These are phyloP conservation scores for Usnea hakonensis DNA, from an alignment of 495 filamentous ascomycete genomes.

Conservation along the genomic window DNA sequence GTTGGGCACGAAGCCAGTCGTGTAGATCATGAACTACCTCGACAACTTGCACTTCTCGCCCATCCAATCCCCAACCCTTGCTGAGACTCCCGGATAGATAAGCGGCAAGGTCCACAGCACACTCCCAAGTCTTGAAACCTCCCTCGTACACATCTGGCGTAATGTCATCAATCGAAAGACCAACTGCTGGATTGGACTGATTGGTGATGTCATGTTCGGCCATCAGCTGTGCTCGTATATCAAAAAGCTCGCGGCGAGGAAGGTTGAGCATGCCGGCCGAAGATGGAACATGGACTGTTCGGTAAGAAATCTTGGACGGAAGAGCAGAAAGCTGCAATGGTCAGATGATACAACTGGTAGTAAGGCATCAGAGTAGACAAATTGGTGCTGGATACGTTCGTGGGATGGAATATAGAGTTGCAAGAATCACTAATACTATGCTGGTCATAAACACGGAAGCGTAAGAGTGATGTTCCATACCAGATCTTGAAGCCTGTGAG, in stretches of 20 bases:
- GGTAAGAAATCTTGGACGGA: slow-evolving; percentile 32
- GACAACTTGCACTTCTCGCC: slow-evolving; percentile 50
- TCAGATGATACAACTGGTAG: neutral
- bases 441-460: no score
- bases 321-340: slow-evolving; percentile 39
- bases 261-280: slow-evolving; percentile 31
- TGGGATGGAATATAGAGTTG: no score
- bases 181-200: slow-evolving; percentile 5
- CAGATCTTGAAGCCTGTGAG: slow-evolving; percentile 41
- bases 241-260: slow-evolving; percentile 83
- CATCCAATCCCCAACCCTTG: slow-evolving; percentile 25
- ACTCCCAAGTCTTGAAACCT: slow-evolving; percentile 99
- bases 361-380: no score
- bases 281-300: neutral
- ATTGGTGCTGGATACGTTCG: no score
- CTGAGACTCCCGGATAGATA: slow-evolving; percentile 40
- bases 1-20: neutral
- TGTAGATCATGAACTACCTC: slow-evolving; percentile 52
- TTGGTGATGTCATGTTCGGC: slow-evolving; percentile 60
- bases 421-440: no score
- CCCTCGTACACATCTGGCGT: slow-evolving; percentile 90
- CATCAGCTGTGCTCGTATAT: slow-evolving; percentile 90
- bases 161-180: slow-evolving; percentile 54
- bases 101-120: slow-evolving; percentile 76
- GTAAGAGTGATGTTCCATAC: slow-evolving; percentile 30